A percentile compares a stretch with the other conserved stretches of the same genome.
These are phyloP conservation scores for Ogataea pignaliae DNA, from an alignment of 805 yeast species.

Conservation along the genomic window DNA sequence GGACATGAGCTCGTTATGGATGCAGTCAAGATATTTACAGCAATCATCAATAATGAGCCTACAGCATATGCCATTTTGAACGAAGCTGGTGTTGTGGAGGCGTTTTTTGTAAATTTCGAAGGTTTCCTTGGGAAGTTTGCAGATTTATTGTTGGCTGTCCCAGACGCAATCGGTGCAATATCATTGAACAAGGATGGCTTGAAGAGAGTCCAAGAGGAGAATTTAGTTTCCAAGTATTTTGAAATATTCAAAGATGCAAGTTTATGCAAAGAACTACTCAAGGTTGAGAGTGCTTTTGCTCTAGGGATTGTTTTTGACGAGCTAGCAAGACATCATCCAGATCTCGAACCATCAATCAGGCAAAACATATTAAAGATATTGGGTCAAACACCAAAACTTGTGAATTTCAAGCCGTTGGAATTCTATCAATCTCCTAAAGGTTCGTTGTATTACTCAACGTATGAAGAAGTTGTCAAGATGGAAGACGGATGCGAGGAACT, in stretches of 20 bases:
- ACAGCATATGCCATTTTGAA: slow-evolving; percentile 77
- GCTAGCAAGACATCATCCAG: slow-evolving; percentile 77
- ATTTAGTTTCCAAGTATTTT: slow-evolving; percentile 42
- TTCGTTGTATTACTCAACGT: slow-evolving; percentile 35
- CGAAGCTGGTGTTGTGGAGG: slow-evolving; percentile 71
- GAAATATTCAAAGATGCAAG: slow-evolving; percentile 43
- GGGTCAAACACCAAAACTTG: slow-evolving; percentile 37
- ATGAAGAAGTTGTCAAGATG: slow-evolving; percentile 37
- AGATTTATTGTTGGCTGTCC: slow-evolving; percentile 55
- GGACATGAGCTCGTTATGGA: slow-evolving; percentile 62
- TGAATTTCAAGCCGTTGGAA: slow-evolving; percentile 35
- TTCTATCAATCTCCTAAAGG: slow-evolving; percentile 40
- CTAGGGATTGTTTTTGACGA: slow-evolving; percentile 75
- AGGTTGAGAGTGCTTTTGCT: slow-evolving; percentile 47
- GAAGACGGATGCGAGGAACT: slow-evolving; percentile 40
- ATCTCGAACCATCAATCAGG: slow-evolving; percentile 55
- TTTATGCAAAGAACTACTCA: slow-evolving; percentile 50
- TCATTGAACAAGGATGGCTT: slow-evolving; percentile 74
- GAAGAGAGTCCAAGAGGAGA: slow-evolving; percentile 41
- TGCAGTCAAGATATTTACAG: slow-evolving; percentile 59
- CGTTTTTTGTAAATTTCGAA: slow-evolving; percentile 55
- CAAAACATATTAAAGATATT: slow-evolving; percentile 44
- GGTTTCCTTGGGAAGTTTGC: slow-evolving; percentile 51
- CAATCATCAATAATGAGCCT: slow-evolving; percentile 84
- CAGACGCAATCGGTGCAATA: slow-evolving; percentile 78